Evolutionary conservation across 805 yeast species (phyloP).

Genomic region (Ascoidea rubescens): DNA sequence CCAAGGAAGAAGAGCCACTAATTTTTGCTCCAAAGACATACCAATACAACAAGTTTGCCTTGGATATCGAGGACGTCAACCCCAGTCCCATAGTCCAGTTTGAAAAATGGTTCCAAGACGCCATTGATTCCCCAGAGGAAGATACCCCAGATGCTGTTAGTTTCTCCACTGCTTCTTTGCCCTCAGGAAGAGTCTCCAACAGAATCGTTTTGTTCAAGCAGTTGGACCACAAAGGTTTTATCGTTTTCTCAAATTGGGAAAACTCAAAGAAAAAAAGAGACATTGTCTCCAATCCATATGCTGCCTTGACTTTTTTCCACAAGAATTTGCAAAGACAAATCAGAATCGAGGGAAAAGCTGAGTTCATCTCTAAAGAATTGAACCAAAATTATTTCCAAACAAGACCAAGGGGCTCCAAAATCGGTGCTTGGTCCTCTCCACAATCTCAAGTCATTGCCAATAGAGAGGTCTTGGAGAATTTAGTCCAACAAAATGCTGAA

Average conservation of each 20-base stretch:
- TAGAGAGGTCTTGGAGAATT: constrained; percentile 49
- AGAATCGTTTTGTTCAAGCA: constrained; percentile 82
- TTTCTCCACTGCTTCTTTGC: constrained; percentile 79
- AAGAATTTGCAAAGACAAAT: constrained; percentile 82
- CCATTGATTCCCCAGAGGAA: constrained; percentile 36
- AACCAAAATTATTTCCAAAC: constrained; percentile 69
- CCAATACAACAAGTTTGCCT: constrained; percentile 61
- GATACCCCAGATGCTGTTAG: constrained; percentile 72
- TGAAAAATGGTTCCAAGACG: constrained; percentile 74
- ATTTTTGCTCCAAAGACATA: constrained; percentile 77
- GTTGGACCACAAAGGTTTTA: constrained; percentile 71
- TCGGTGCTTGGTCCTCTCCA: constrained; percentile 96
- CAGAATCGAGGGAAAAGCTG: constrained; percentile 78
- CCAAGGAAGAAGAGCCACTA: constrained; percentile 11
- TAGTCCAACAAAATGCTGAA: constrained; percentile 31
- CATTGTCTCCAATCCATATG: constrained; percentile 57
- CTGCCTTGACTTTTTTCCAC: constrained; percentile 87
- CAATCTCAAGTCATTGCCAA: constrained; percentile 51
- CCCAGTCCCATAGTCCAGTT: constrained; percentile 65
- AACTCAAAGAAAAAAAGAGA: constrained; percentile 73
- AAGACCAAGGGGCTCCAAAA: constrained; percentile 83
- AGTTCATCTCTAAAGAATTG: constrained; percentile 57
- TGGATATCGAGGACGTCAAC: constrained; percentile 39
- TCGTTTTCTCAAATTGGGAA: constrained; percentile 86
- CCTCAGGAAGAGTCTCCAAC: constrained; percentile 81